Evolutionary conservation across 1,284 basidiomycete genomes (phyloP).

Genomic region (Microbotryum intermedium): DNA sequence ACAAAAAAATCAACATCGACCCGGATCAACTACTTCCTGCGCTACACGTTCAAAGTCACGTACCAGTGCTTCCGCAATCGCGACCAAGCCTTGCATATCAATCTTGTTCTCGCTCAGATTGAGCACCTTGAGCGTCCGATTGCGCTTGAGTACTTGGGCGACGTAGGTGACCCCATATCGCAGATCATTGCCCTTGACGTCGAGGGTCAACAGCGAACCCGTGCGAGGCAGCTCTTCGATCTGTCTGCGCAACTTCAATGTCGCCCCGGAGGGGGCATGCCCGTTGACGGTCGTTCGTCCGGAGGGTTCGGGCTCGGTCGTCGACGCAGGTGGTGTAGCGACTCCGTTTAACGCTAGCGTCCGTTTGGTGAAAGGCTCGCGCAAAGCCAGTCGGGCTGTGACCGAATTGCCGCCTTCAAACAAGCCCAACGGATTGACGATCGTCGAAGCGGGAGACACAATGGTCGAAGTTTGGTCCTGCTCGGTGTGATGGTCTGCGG

Average conservation of each 20-base stretch:
- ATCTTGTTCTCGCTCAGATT: slow-evolving; percentile 91
- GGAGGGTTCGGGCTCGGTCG: neutral
- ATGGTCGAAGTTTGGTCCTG: slow-evolving; percentile 37
- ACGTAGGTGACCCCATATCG: slow-evolving; percentile 76
- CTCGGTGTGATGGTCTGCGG: slow-evolving; percentile 20
- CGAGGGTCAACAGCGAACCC: slow-evolving; percentile 76
- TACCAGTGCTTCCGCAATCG: slow-evolving; percentile 81
- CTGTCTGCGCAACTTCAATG: slow-evolving; percentile 28
- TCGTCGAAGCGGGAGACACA: slow-evolving; percentile 23
- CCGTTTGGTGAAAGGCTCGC: slow-evolving; percentile 2
- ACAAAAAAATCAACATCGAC: neutral
- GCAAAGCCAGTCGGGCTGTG: slow-evolving; percentile 20
- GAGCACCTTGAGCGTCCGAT: slow-evolving; percentile 85
- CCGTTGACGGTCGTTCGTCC: neutral
- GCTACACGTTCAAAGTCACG: neutral
- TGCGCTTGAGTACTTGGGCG: slow-evolving; percentile 89
- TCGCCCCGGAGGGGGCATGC: slow-evolving; percentile 39
- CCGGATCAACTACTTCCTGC: neutral
- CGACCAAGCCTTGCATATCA: slow-evolving; percentile 67
- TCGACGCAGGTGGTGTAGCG: neutral
- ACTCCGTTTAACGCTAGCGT: neutral
- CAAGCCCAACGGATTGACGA: neutral
- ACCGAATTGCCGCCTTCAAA: slow-evolving; percentile 21
- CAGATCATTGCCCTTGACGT: slow-evolving; percentile 85
- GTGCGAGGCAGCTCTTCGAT: slow-evolving; percentile 73